These are phyloP conservation scores for Fusarium sulawesiense DNA, from an alignment of 2,329 filamentous ascomycete species.

Conservation along the genomic window DNA sequence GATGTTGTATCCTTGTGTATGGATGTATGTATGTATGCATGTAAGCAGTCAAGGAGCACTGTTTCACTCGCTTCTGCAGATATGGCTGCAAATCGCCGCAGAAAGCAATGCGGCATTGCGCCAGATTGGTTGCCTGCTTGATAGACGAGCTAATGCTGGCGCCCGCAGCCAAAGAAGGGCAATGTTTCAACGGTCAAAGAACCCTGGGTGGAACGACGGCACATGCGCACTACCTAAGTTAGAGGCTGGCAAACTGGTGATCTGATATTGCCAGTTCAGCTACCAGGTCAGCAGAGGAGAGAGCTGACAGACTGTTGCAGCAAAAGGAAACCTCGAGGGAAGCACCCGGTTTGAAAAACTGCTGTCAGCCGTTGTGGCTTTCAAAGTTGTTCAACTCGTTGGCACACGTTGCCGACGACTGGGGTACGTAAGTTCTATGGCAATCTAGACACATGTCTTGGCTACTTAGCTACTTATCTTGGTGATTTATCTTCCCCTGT, in stretches of 20 bases:
- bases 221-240: not conserved
- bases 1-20: not conserved
- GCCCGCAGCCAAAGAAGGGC: slow-evolving; percentile 21
- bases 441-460: slow-evolving; percentile 14
- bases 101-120: slow-evolving; percentile 16
- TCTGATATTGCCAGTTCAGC: not conserved
- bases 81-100: slow-evolving; percentile 26
- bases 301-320: not conserved
- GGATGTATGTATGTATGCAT: slow-evolving; percentile 1
- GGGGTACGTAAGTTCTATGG: slow-evolving; percentile 18
- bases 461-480: not conserved
- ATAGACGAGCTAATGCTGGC: slow-evolving; percentile 24
- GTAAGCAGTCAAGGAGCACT: slow-evolving; percentile 7
- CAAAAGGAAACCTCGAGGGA: not conserved
- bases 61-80: slow-evolving; percentile 17
- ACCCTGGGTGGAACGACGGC: slow-evolving; percentile 3
- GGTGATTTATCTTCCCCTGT: not conserved
- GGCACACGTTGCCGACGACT: slow-evolving; percentile 34
- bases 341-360: slow-evolving; percentile 26
- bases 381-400: slow-evolving; percentile 18
- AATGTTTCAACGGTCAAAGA: slow-evolving; percentile 14
- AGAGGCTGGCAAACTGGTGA: not conserved
- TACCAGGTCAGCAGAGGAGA: not conserved
- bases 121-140: slow-evolving; percentile 19
- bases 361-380: slow-evolving; percentile 34